Percentiles rank a stretch among this genome's conserved stretches.
Conservation (phyloP, 139 green algal genomes). For the Haematococcus sp. region DNA sequence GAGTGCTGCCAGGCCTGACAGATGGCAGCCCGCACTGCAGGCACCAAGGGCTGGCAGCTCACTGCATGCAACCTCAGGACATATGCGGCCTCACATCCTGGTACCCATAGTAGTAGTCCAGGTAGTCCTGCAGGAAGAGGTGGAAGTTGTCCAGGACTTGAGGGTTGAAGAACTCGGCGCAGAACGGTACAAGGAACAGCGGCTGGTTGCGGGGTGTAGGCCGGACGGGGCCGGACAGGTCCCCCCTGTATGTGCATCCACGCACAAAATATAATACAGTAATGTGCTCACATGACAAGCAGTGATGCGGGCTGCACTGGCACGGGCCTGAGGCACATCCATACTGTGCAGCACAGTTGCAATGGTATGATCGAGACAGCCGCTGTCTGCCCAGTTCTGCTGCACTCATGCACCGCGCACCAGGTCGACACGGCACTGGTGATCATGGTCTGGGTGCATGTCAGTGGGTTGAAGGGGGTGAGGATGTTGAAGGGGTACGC, state of each 20-base stretch:
- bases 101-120: constrained; percentile 3
- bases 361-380: too few relatives aligned
- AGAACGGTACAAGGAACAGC: constrained; percentile 23
- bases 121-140: constrained; percentile 1
- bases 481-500: constrained; percentile 44
- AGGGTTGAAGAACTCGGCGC: constrained; percentile 27
- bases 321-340: too few relatives aligned
- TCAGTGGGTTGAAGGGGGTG: constrained; percentile 32
- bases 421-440: constrained; percentile 2
- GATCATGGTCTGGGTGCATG: constrained; percentile 35
- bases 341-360: too few relatives aligned
- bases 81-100: background rate
- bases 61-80: background rate
- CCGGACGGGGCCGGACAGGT: background rate
- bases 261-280: background rate
- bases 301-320: too few relatives aligned
- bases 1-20: too few relatives aligned
- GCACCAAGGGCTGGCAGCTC: background rate
- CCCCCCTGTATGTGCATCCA: background rate
- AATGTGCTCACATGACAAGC: background rate
- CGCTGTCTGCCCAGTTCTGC: background rate
- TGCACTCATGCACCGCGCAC: background rate
- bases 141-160: constrained; percentile 5
- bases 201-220: background rate
- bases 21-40: too few relatives aligned